Evolutionary conservation across 305 asterid genomes (phyloP), one percentile per base, ranked within the genome.

Genomic region (Rubia tinctorum): DNA sequence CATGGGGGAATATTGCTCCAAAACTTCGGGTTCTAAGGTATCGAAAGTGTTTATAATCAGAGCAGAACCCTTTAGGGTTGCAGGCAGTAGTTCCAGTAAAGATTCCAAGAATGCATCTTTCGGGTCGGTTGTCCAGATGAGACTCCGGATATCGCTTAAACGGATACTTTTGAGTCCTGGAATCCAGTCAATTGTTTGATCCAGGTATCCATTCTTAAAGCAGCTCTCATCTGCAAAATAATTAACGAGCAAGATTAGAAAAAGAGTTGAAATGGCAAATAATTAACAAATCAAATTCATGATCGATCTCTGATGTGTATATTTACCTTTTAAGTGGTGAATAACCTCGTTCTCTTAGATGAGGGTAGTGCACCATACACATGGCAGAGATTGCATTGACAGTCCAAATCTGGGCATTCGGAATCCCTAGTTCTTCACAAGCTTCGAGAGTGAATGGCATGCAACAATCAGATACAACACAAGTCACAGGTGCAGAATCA

Each of bases 401-500:
- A 2, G 58, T 22, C 58, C 58, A 58, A 59, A 58, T 37, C 40
- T 7, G 58, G 27, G 71, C 79, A 27, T 23, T 60, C 9, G 79
- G 82, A n/a, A 79, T n/a, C 13, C 73, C 82, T 7, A 74, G 0
- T 7, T 69, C 64, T 60, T 64, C 40, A 22, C 59, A 65, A 23
- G 79, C 79, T 18, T 67, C 44, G 34, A 79, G 25, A 7, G 66
- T 61, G 66, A 74, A 79, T 4, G 64, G 20, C 82, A 79, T 79
- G 23, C 39, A 3, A 18, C 70, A 66, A 66, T 79, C 82, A 9
- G 76, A 71, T 63, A 79, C 70, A 4, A 74, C 56, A 37, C 82
- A 79, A 20, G 72, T 69, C 5, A 79, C 82, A 0, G 69, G 76
- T 13, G 76, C 56, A 0, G 67, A 15, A 39, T 34, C 37, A 42